Conservation (phyloP, 2,329 filamentous ascomycete species). For the Tolypocladium guangdongense region DNA sequence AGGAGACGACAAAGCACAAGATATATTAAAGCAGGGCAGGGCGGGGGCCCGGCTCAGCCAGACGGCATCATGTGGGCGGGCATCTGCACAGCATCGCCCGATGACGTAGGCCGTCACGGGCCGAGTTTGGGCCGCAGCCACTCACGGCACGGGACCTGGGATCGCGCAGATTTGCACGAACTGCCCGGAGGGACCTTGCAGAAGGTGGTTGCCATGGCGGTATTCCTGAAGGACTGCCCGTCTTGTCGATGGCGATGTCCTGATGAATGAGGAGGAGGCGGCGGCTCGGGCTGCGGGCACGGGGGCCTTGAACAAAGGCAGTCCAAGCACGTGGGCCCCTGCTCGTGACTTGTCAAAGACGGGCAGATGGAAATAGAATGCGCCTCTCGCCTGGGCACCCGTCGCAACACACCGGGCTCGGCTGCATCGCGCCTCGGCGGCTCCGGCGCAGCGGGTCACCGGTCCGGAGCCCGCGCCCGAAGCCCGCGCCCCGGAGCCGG, state of each 20-base stretch:
- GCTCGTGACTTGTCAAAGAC: not conserved
- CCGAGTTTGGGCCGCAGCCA: not conserved
- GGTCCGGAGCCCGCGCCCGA: not conserved
- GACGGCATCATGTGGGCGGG: conserved; percentile 1
- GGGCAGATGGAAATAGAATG: not conserved
- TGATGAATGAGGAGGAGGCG: not conserved
- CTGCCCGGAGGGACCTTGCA: too few relatives aligned
- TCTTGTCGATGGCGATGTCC: too few relatives aligned
- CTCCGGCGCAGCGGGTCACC: not conserved
- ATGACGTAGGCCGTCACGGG: not conserved
- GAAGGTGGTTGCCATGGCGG: not conserved
- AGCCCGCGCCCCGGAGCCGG: not conserved
- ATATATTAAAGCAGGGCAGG: not conserved
- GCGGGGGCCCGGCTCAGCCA: not conserved
- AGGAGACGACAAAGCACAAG: not conserved
- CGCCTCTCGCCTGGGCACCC: not conserved
- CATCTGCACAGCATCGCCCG: not conserved
- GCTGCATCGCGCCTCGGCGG: not conserved
- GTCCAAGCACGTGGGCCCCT: too few relatives aligned
- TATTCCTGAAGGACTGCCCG: too few relatives aligned
- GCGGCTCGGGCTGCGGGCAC: not conserved
- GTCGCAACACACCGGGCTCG: not conserved
- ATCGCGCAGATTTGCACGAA: not conserved
- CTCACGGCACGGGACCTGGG: not conserved
- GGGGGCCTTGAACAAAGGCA: too few relatives aligned